Percentiles rank a stretch among this genome's conserved stretches.
phyloP scores from a whole-genome alignment of 2,329 filamentous ascomycete genomes.

The Endothia cerciana region DNA sequence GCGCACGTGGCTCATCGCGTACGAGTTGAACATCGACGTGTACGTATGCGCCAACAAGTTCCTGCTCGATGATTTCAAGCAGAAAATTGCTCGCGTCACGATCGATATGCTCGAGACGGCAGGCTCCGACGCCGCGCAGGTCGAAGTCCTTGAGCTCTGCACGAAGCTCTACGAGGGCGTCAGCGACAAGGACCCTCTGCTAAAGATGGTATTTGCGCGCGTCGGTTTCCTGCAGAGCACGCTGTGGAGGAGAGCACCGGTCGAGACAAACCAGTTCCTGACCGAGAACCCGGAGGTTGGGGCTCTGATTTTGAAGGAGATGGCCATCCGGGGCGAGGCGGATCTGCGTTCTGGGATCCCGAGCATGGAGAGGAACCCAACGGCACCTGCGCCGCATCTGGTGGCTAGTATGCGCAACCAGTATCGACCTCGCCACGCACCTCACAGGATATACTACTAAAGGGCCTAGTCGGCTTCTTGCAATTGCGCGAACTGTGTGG shows the following conservation, averaged over 20 bases:
- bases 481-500: not conserved
- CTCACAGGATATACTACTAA: not conserved
- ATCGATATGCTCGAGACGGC: conserved; percentile 53
- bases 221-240: conserved; percentile 52
- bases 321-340: conserved; percentile 47
- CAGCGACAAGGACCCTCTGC: conserved; percentile 46
- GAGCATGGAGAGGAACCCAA: conserved; percentile 45
- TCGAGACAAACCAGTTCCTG: conserved; percentile 48
- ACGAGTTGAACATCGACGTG: conserved; percentile 52
- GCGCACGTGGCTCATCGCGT: conserved; percentile 51
- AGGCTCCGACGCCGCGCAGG: conserved; percentile 46
- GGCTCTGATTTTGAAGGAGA: conserved; percentile 52
- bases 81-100: conserved; percentile 44
- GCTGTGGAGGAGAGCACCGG: conserved; percentile 46
- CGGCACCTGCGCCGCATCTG: not conserved
- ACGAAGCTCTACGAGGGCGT: conserved; percentile 48
- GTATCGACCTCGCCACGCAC: not conserved
- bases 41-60: conserved; percentile 55
- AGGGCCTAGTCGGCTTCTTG: not conserved
- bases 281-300: conserved; percentile 50
- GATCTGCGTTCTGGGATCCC: conserved; percentile 44
- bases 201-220: conserved; percentile 54
- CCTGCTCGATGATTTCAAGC: conserved; percentile 51
- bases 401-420: not conserved
- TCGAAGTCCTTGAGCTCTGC: conserved; percentile 49